phyloP scores from a whole-genome alignment of 2,329 filamentous ascomycete genomes.

The Aspergillus sp. region DNA sequence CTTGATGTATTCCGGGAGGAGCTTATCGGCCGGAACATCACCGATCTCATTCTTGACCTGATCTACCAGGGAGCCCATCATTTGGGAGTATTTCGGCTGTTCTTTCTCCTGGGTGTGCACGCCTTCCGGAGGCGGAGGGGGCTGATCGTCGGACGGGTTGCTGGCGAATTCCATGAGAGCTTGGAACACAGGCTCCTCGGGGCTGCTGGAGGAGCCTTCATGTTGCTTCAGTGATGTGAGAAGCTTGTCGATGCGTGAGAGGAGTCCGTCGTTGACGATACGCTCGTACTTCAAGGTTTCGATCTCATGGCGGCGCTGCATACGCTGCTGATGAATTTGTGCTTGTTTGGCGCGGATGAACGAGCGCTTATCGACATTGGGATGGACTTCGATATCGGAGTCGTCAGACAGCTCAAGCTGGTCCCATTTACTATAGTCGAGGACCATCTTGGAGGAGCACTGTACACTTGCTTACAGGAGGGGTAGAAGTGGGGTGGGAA shows the following conservation, averaged over 20 bases:
- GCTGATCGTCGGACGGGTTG: slow-evolving; percentile 69
- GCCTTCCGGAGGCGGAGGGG: slow-evolving; percentile 71
- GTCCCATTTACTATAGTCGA: slow-evolving; percentile 67
- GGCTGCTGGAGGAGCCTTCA: slow-evolving; percentile 61
- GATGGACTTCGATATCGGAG: slow-evolving; percentile 96
- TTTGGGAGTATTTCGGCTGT: slow-evolving; percentile 85
- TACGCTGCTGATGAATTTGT: slow-evolving; percentile 90
- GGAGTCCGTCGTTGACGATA: slow-evolving; percentile 85
- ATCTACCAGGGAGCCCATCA: slow-evolving; percentile 96
- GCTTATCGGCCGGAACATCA: slow-evolving; percentile 64
- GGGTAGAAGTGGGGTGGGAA: slow-evolving; percentile 4
- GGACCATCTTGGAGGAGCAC: slow-evolving; percentile 44
- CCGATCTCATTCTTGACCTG: slow-evolving; percentile 86
- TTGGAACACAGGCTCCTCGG: slow-evolving; percentile 83
- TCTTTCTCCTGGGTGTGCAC: slow-evolving; percentile 73
- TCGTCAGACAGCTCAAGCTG: slow-evolving; percentile 96
- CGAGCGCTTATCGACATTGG: slow-evolving; percentile 96
- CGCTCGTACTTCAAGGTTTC: slow-evolving; percentile 85
- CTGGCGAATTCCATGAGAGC: slow-evolving; percentile 79
- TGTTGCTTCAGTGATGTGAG: slow-evolving; percentile 72
- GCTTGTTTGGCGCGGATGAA: slow-evolving; percentile 98
- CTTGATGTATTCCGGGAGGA: slow-evolving; percentile 72
- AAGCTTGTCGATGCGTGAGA: slow-evolving; percentile 77
- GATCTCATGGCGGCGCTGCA: slow-evolving; percentile 83
- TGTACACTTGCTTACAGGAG: slow-evolving; percentile 14